Base-by-base conservation (phyloP, 495 filamentous ascomycete species). In the Penicillium cosmopolitanum region DNA sequence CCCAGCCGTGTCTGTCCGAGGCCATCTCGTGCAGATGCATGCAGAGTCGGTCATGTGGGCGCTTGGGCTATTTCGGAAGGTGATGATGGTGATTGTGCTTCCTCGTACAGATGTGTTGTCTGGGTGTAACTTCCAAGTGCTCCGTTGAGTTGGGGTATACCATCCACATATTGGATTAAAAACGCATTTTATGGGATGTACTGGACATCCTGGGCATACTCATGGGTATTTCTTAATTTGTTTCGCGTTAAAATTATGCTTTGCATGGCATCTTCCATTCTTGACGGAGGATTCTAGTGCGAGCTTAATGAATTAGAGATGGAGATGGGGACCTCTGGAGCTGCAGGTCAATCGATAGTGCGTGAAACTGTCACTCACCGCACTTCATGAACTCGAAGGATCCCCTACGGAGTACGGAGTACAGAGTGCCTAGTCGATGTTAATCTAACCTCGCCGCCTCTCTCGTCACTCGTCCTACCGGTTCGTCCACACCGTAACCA, bases 11-110 rank as follows among this genome's bases (percentile, higher is more conserved):
- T 63, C 61, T 61, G 51, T 62, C 42, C 42, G n/a, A 44, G 42
- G 42, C 16, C 42, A 67, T 70, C 67, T 70, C 62, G 63, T 66
- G 65, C 65, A 66, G 58, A 54, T 67, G 74, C 74, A 77, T 77
- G 74, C 73, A 77, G 73, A 74, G 61, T 58, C 46, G 66, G 72
- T 77, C 74, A 77, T 77, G 74, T 77, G 74, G 60, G 60, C 57
- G 38, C 61, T 52, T 53, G 43, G 63, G n/a, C 46, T 51, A 48
- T 58, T 40, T 62, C 25, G 21, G 38, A 42, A 47, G 51, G 34
- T 40, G 50, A 43, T 31, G 13, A 33, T 46, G 51, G 46, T 55
- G 18, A 21, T 40, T 53, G 28, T 53, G 35, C 35, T 44, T 5
- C 42, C 46, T 28, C 19, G 46, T 48, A 48, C 46, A 12, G 21